Percentiles rank a stretch among this genome's conserved stretches.
phyloP scores from a whole-genome alignment of 2,329 filamentous ascomycete species.

The Fusarium tuaranense region DNA sequence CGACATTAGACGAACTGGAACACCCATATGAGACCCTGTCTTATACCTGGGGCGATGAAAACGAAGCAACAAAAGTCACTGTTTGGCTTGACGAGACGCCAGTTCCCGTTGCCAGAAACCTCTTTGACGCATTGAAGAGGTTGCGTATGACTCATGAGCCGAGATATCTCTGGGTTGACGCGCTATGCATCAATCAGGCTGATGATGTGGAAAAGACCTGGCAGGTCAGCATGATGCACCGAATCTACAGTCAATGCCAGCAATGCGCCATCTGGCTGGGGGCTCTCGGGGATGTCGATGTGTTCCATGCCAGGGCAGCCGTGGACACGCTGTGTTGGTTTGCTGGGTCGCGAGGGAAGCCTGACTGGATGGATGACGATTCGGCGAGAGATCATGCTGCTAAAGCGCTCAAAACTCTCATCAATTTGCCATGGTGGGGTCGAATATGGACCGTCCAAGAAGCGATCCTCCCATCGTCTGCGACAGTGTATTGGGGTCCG shows the following conservation, averaged over 20 bases:
- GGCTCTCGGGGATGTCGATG: neutral
- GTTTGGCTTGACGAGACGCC: neutral
- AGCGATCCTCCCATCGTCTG: neutral
- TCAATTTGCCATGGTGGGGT: neutral
- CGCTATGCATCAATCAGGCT: neutral
- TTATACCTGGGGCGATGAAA: neutral
- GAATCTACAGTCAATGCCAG: neutral
- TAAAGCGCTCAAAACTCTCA: neutral
- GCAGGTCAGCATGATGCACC: conserved; percentile 9
- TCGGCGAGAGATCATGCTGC: neutral
- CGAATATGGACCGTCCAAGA: conserved; percentile 4
- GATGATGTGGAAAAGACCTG: neutral
- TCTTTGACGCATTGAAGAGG: neutral
- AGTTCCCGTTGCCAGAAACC: neutral
- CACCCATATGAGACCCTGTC: neutral
- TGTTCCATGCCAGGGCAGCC: neutral
- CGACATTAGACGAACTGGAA: neutral
- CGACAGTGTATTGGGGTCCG: conserved; percentile 1
- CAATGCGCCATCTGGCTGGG: conserved; percentile 6
- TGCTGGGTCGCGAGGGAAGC: neutral
- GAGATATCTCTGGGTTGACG: neutral
- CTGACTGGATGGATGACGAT: neutral
- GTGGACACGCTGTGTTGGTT: neutral
- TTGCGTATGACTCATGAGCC: neutral
- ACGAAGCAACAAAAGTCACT: neutral